Evolutionary conservation across 805 yeast genomes (phyloP).

Genomic region (Metschnikowia corniflorae): DNA sequence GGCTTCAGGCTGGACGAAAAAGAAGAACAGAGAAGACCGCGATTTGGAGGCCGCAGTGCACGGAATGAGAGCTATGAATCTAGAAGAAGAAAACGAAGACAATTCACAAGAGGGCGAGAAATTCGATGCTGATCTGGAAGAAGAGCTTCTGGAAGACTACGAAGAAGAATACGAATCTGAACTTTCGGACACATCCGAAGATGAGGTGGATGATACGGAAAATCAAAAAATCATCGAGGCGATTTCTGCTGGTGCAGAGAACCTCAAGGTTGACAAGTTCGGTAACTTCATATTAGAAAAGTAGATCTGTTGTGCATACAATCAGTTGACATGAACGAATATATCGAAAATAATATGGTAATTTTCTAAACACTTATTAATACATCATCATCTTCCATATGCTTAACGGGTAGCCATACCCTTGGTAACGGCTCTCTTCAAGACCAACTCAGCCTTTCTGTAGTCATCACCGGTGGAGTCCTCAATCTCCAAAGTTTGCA

Average conservation of each 20-base stretch:
- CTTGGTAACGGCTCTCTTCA: constrained; percentile 99
- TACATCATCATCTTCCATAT: constrained; percentile 15
- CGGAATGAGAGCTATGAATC: constrained; percentile 51
- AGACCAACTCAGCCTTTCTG: constrained; percentile 98
- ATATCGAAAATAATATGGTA: constrained; percentile 13
- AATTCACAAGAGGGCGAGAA: constrained; percentile 42
- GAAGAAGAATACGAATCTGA: constrained; percentile 30
- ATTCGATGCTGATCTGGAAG: constrained; percentile 24
- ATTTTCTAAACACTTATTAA: constrained; percentile 20
- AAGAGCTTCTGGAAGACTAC: constrained; percentile 30
- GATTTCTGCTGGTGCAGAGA: constrained; percentile 55
- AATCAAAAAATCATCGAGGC: constrained; percentile 67
- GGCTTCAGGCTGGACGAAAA: constrained; percentile 78
- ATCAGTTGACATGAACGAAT: background rate
- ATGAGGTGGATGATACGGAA: constrained; percentile 30
- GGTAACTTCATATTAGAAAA: constrained; percentile 75
- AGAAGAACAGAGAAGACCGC: constrained; percentile 40
- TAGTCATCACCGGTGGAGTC: constrained; percentile 94
- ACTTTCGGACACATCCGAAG: constrained; percentile 18
- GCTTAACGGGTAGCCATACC: constrained; percentile 96
- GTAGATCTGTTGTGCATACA: constrained; percentile 1
- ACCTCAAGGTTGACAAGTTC: constrained; percentile 74
- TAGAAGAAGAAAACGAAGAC: constrained; percentile 28
- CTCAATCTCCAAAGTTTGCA: constrained; percentile 96
- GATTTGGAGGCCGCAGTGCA: constrained; percentile 77